Evolutionary conservation across 2,329 filamentous ascomycete species (phyloP), one percentile per base, ranked within the genome.

Genomic region (Fusarium tuaranense): DNA sequence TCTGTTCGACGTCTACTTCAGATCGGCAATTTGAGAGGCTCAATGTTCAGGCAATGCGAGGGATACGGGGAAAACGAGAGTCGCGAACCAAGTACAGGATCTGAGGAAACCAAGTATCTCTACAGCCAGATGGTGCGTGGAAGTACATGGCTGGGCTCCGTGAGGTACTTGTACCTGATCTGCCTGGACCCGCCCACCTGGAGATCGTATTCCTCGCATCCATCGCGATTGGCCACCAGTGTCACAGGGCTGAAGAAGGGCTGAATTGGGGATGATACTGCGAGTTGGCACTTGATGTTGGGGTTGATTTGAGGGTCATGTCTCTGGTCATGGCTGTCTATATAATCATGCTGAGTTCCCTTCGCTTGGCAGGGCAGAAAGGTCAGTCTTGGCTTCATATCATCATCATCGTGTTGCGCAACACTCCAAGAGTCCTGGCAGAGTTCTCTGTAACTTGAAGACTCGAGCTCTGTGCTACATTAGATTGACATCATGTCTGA

Each of bases 131-230:
- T 7, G 27, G 18, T 7, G 39, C 14, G 10, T 16, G 13, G 30
- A 44, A 18, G 41, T 62, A 72, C 59, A 25, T 22, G 30, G 6
- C 25, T 3, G 10, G 30, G 32, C 2, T 30, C 3, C 3, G 6
- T 10, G n/a, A 3, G 41, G 44, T 69, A 75, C 72, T 71, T 71
- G 5, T 22, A 10, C n/a, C n/a, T 41, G 32, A 64, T 68, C 41
- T 41, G 14, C n/a, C 27, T 41, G 13, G 65, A 48, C 48, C 66
- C 65, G 10, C 55, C n/a, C n/a, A 30, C 30, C 36, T 34, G 18
- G 25, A 22, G 46, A 59, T 72, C 78, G 78, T 77, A 79, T 79
- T 78, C 67, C 51, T 71, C 69, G 67, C 59, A 65, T 71, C 58
- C 38, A 60, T 71, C 70, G 65, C 72, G 71, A 78, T 78, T 79